A percentile compares a stretch with the other conserved stretches of the same genome.
Evolutionary conservation across 2,329 filamentous ascomycete species (phyloP).

Genomic region (Microdochium bolleyi): DNA sequence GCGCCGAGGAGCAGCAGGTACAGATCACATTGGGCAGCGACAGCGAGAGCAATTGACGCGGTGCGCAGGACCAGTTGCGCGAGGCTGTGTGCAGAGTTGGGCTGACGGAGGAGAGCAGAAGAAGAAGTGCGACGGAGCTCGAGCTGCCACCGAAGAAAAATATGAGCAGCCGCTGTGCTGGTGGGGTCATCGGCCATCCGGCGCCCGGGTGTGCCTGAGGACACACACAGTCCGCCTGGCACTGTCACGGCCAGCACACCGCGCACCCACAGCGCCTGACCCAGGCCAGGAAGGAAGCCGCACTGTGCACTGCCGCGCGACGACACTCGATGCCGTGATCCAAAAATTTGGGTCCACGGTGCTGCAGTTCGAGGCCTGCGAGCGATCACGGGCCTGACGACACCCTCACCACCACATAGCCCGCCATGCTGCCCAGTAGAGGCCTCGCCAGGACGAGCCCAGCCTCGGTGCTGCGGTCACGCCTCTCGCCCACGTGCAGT

Average conservation of each 20-base stretch:
- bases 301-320: not conserved
- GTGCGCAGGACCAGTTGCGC: not conserved
- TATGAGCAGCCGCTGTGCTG: not conserved
- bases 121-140: not conserved
- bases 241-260: too few relatives aligned
- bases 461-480: not conserved
- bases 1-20: not conserved
- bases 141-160: not conserved
- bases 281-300: not conserved
- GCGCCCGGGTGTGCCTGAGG: not conserved
- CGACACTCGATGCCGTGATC: not conserved
- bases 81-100: not conserved
- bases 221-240: not conserved
- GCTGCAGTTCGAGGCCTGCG: not conserved
- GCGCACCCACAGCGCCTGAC: not conserved
- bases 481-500: not conserved
- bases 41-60: not conserved
- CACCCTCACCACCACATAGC: not conserved
- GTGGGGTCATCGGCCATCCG: not conserved
- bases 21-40: not conserved
- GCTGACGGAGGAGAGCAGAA: not conserved
- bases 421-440: constrained; percentile 1
- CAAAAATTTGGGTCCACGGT: not conserved
- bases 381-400: not conserved
- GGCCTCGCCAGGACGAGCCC: not conserved